Evolutionary conservation across 768 basidiomycete species (phyloP).

Genomic region (Phaffia australis): DNA sequence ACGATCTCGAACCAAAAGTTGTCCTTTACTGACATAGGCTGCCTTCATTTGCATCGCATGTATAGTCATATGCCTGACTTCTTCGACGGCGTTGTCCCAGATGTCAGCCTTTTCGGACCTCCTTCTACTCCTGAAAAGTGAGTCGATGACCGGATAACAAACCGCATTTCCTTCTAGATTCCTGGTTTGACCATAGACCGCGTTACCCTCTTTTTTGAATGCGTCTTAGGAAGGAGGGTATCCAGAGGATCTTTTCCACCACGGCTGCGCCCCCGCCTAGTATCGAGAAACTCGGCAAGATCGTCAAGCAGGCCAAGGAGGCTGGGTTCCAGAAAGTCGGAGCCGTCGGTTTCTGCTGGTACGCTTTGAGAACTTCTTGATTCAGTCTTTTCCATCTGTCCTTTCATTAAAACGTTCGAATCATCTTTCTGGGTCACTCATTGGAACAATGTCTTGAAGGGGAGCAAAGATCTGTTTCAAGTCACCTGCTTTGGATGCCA

Average conservation of each 20-base stretch:
- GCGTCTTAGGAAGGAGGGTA: not conserved
- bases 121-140: not conserved
- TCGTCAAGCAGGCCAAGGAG: slow-evolving; percentile 9
- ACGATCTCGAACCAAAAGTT: not conserved
- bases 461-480: slow-evolving; percentile 23
- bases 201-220: not conserved
- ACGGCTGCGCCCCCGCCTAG: not conserved
- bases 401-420: not conserved
- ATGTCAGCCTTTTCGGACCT: not conserved
- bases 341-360: slow-evolving; percentile 22
- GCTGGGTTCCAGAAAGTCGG: slow-evolving; percentile 14
- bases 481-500: slow-evolving; percentile 13
- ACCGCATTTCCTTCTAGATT: not conserved
- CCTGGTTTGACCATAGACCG: not conserved
- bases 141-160: not conserved
- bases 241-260: slow-evolving; percentile 3
- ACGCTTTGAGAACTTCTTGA: not conserved
- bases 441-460: not conserved
- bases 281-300: slow-evolving; percentile 7
- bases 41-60: not conserved
- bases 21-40: too few species aligned
- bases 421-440: not conserved
- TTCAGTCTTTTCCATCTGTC: too few species aligned
- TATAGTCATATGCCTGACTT: not conserved
- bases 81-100: not conserved